These are phyloP conservation scores for Dryadomyces quercus-mongolicae DNA, from an alignment of 2,329 filamentous ascomycete genomes.

Conservation along the genomic window DNA sequence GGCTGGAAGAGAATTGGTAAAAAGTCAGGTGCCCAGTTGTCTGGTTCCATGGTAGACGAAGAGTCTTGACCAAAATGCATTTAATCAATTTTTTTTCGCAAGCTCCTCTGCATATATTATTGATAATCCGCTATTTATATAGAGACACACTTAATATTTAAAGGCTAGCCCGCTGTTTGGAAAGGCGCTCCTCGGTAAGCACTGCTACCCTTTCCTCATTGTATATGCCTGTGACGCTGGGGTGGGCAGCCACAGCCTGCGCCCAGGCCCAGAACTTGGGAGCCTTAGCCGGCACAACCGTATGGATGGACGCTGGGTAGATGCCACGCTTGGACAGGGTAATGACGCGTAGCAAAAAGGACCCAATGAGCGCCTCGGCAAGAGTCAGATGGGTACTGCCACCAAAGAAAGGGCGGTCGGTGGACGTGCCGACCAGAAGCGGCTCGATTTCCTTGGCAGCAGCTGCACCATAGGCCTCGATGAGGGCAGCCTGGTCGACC, in stretches of 20 bases:
- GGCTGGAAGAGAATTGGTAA: constrained; percentile 32
- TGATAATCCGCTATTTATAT: neutral
- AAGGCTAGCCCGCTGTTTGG: constrained; percentile 10
- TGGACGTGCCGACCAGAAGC: constrained; percentile 33
- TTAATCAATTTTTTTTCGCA: neutral
- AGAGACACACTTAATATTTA: neutral
- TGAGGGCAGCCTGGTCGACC: constrained; percentile 35
- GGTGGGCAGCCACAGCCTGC: constrained; percentile 42
- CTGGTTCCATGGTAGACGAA: neutral
- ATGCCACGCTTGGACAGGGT: constrained; percentile 41
- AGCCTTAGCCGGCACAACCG: constrained; percentile 32
- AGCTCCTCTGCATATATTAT: no score
- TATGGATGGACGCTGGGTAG: constrained; percentile 24
- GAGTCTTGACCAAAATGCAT: neutral
- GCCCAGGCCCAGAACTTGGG: constrained; percentile 61
- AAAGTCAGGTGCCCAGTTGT: constrained; percentile 11
- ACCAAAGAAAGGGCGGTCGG: constrained; percentile 45
- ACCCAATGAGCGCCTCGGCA: constrained; percentile 59
- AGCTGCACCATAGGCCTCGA: constrained; percentile 37
- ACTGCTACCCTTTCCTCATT: constrained; percentile 36
- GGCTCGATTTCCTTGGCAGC: constrained; percentile 64
- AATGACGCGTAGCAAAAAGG: constrained; percentile 53
- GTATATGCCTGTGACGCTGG: constrained; percentile 54
- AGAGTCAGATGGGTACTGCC: constrained; percentile 54
- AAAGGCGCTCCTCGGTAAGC: constrained; percentile 11